Evolutionary conservation across 768 basidiomycete species (phyloP).

Genomic region (Suillus alpinus): DNA sequence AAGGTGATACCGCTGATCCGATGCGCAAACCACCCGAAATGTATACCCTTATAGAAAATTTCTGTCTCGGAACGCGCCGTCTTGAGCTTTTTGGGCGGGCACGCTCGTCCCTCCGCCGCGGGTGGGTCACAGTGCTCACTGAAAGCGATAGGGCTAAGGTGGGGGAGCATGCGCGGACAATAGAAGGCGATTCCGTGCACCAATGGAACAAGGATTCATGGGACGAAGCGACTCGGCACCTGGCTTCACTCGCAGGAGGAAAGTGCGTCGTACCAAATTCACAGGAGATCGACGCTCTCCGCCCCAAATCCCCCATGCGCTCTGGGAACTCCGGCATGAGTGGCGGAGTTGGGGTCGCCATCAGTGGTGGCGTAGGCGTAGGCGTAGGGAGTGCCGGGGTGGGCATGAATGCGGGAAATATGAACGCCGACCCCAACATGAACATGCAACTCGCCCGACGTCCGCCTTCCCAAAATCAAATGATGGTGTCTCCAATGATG

Average conservation of each 20-base stretch:
- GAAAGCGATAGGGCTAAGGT: slow-evolving; percentile 59
- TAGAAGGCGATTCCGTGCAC: slow-evolving; percentile 21
- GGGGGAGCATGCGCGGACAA: slow-evolving; percentile 31
- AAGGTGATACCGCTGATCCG: slow-evolving; percentile 83
- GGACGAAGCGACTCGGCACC: slow-evolving; percentile 59
- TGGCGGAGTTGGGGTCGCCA: slow-evolving; percentile 22
- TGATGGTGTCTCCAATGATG: slow-evolving; percentile 40
- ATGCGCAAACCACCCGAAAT: slow-evolving; percentile 91
- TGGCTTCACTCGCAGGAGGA: slow-evolving; percentile 43
- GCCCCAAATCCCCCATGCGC: slow-evolving; percentile 81
- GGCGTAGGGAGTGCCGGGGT: slow-evolving; percentile 8
- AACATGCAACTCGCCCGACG: slow-evolving; percentile 11
- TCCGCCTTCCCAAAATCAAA: slow-evolving; percentile 17
- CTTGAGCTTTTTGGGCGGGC: slow-evolving; percentile 84
- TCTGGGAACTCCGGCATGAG: slow-evolving; percentile 27
- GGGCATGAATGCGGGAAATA: slow-evolving; percentile 4
- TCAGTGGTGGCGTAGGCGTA: slow-evolving; percentile 22
- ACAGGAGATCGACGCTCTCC: slow-evolving; percentile 76
- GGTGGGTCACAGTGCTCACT: slow-evolving; percentile 87
- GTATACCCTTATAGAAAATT: slow-evolving; percentile 95
- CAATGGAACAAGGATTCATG: slow-evolving; percentile 63
- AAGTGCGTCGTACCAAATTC: slow-evolving; percentile 70
- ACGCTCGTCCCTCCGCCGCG: slow-evolving; percentile 67
- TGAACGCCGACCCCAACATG: slow-evolving; percentile 6
- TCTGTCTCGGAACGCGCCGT: slow-evolving; percentile 89